Evolutionary conservation across 805 yeast species (phyloP), one percentile per base, ranked within the genome.

Genomic region (Metschnikowia anglica): DNA sequence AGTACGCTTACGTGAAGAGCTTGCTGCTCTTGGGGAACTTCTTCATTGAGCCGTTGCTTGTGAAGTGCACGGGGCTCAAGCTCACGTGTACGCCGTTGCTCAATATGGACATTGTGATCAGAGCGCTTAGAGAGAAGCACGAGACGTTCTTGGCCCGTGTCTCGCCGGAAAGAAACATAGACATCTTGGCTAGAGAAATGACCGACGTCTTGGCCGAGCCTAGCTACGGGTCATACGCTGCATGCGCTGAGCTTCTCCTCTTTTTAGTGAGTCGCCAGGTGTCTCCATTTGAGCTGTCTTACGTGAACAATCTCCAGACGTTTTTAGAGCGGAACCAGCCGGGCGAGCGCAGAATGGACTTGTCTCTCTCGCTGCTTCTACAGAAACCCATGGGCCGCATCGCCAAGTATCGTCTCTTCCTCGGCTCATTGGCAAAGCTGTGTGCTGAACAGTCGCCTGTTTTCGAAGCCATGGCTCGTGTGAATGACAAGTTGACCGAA

Each of bases 161-260:
- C 8, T 29, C 37, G 10, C 10, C 18, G 18, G 37, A 27, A 3
- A 36, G 18, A n/a, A 12, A 18, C 11, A 17, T 46, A 16, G 44
- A 39, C 18, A 8, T n/a, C 11, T 35, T 42, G 7, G 46, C 51
- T 69, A 79, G 91, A 32, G 95, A 86, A 56, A 97, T 90, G 20
- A 91, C 91, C 62, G 81, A 79, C 51, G 65, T 88, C 20, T 75
- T 91, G 74, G 87, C 86, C 54, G 83, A 80, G 51, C 83, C 89
- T 28, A 72, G 27, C 2, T 45, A 45, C 34, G 44, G 51, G 9
- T 28, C 26, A 16, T 39, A 37, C 33, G 37, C 47, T 15, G 37
- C 39, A 12, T 36, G 44, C 30, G 49, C 52, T 21, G 48, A 38
- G 24, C 43, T 46, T 18, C 36, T 46, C 8, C 47, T 39, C 15